Conservation (phyloP, 768 basidiomycete species). For the Mrakia blollopis region DNA sequence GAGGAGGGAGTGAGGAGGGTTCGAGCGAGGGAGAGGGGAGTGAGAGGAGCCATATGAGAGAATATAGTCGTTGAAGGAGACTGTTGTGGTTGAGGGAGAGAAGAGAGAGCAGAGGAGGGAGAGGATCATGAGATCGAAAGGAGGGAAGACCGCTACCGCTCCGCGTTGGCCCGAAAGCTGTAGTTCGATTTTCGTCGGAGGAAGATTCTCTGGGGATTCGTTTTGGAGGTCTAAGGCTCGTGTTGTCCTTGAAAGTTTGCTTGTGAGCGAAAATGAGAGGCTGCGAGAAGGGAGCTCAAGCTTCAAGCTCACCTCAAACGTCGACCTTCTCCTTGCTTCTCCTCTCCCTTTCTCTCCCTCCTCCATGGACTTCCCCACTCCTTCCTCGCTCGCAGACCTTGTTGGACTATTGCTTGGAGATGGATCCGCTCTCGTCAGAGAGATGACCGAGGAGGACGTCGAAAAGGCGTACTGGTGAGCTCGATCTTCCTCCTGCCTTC, state of each 20-base stretch:
- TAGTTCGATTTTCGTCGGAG: neutral
- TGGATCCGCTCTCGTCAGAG: neutral
- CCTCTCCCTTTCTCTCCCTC: neutral
- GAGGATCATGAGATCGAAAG: neutral
- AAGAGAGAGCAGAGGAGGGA: neutral
- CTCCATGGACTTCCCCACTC: neutral
- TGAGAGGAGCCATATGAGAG: neutral
- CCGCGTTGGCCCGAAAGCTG: too few species aligned
- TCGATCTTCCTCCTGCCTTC: too few species aligned
- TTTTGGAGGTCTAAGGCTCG: neutral
- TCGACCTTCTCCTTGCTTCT: neutral
- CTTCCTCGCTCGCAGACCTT: neutral
- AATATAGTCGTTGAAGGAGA: neutral
- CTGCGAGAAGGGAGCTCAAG: neutral
- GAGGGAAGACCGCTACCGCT: neutral
- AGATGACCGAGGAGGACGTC: too few species aligned
- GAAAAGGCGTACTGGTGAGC: too few species aligned
- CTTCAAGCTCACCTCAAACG: neutral
- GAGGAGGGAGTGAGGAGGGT: neutral
- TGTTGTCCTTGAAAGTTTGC: neutral
- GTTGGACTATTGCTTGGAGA: neutral
- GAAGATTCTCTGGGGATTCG: neutral
- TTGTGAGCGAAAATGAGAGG: neutral
- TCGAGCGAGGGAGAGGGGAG: conserved; percentile 2
- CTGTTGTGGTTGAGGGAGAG: neutral